Evolutionary conservation across 2,329 filamentous ascomycete genomes (phyloP).

Genomic region (Rosellinia necatrix): DNA sequence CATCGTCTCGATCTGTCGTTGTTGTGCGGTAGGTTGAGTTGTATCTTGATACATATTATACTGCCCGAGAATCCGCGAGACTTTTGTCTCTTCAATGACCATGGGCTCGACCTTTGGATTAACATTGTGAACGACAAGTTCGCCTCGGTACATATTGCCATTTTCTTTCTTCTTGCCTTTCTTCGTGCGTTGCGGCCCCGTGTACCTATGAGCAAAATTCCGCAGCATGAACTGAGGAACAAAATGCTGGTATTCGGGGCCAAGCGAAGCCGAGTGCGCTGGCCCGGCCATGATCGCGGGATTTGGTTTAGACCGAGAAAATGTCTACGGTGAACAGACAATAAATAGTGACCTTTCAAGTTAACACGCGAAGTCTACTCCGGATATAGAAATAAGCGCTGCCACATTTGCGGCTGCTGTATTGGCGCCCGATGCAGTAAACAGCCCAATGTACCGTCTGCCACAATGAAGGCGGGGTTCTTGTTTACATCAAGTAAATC

Average conservation of each 20-base stretch:
- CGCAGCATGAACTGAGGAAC: slow-evolving; percentile 32
- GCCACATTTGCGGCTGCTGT: too few species aligned
- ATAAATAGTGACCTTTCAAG: too few species aligned
- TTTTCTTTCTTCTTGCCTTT: slow-evolving; percentile 21
- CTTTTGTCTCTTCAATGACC: slow-evolving; percentile 28
- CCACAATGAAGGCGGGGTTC: too few species aligned
- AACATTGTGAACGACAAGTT: slow-evolving; percentile 35
- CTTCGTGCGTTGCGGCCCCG: slow-evolving; percentile 12
- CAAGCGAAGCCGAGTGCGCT: background rate
- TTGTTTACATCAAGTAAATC: too few species aligned
- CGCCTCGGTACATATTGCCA: slow-evolving; percentile 26
- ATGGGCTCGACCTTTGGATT: slow-evolving; percentile 25
- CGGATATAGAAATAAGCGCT: too few species aligned
- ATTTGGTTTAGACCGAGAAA: background rate
- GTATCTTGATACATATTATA: slow-evolving; percentile 38
- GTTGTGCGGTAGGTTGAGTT: slow-evolving; percentile 27
- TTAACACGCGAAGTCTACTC: too few species aligned
- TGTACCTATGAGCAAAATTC: slow-evolving; percentile 30
- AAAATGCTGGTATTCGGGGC: slow-evolving; percentile 32
- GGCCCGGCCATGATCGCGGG: slow-evolving; percentile 3
- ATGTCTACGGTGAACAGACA: too few species aligned
- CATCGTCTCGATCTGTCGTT: slow-evolving; percentile 32
- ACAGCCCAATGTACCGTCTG: too few species aligned
- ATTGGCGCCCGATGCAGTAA: too few species aligned
- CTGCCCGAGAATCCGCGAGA: slow-evolving; percentile 33